These are phyloP conservation scores for Lachnellula hyalina DNA, from an alignment of 2,329 filamentous ascomycete genomes.

Conservation along the genomic window DNA sequence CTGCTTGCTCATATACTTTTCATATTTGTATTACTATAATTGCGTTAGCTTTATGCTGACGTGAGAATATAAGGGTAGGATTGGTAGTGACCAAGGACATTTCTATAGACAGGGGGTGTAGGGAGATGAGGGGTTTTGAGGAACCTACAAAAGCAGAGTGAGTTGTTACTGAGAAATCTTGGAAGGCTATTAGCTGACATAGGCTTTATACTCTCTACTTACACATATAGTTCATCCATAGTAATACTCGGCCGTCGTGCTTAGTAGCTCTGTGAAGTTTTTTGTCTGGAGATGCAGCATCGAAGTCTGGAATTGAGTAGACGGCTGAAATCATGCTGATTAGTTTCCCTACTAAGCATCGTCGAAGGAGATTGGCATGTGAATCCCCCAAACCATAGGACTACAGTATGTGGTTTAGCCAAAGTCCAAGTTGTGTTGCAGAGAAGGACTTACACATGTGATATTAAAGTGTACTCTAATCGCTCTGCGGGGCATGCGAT, in stretches of 20 bases:
- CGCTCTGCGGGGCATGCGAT: background rate
- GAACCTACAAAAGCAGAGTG: background rate
- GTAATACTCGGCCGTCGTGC: slow-evolving; percentile 7
- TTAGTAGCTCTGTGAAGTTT: slow-evolving; percentile 1
- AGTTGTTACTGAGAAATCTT: background rate
- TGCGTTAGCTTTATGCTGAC: background rate
- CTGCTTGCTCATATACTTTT: slow-evolving; percentile 6
- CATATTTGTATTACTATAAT: slow-evolving; percentile 8
- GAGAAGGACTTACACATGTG: slow-evolving; percentile 7
- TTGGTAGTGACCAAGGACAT: too few species aligned
- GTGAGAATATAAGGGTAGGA: too few species aligned
- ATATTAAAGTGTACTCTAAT: slow-evolving; percentile 11
- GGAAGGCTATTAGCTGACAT: background rate
- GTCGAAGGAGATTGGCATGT: slow-evolving; percentile 5
- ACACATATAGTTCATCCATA: slow-evolving; percentile 13
- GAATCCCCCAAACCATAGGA: slow-evolving; percentile 11
- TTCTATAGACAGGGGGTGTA: too few species aligned
- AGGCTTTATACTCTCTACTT: background rate
- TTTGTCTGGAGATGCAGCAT: slow-evolving; percentile 1
- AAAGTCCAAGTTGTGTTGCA: background rate
- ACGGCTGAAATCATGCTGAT: background rate
- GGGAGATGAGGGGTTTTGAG: background rate
- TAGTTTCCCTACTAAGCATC: slow-evolving; percentile 3
- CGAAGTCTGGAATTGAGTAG: slow-evolving; percentile 9
- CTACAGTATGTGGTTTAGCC: background rate